Evolutionary conservation across 495 filamentous ascomycete genomes (phyloP).

Genomic region (Alectoria sarmentosa): DNA sequence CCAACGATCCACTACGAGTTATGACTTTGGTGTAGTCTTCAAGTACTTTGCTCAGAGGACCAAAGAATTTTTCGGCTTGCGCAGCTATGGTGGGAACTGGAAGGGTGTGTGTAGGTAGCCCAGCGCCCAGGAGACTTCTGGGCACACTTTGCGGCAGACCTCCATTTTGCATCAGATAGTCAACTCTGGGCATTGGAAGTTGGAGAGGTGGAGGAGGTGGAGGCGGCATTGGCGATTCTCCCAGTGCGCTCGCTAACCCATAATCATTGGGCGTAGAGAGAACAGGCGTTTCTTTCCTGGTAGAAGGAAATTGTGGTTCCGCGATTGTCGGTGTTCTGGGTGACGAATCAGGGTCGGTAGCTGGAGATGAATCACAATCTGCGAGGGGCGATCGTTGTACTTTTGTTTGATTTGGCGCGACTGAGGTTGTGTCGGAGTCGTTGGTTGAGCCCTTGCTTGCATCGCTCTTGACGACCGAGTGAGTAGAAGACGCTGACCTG

Average conservation of each 20-base stretch:
- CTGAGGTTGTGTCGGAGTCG: conserved; percentile 54
- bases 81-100: conserved; percentile 29
- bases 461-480: conserved; percentile 28
- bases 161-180: conserved; percentile 84
- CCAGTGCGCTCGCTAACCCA: conserved; percentile 11
- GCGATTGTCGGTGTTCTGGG: conserved; percentile 49
- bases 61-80: conserved; percentile 63
- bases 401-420: conserved; percentile 1
- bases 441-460: conserved; percentile 39
- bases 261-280: conserved; percentile 19
- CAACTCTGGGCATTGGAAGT: conserved; percentile 69
- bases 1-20: conserved; percentile 74
- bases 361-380: conserved; percentile 20
- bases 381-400: conserved; percentile 32
- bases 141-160: conserved; percentile 62
- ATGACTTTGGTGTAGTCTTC: conserved; percentile 83
- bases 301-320: conserved; percentile 42
- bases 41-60: conserved; percentile 69
- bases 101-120: conserved; percentile 34
- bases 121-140: conserved; percentile 53
- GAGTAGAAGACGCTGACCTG: conserved; percentile 20
- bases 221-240: conserved; percentile 51
- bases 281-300: conserved; percentile 23
- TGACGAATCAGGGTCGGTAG: conserved; percentile 43
- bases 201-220: conserved; percentile 77